Evolutionary conservation across 176 grass and related monocot species (phyloP), one percentile per base, ranked within the genome.

Genomic region (Musa beccarii): DNA sequence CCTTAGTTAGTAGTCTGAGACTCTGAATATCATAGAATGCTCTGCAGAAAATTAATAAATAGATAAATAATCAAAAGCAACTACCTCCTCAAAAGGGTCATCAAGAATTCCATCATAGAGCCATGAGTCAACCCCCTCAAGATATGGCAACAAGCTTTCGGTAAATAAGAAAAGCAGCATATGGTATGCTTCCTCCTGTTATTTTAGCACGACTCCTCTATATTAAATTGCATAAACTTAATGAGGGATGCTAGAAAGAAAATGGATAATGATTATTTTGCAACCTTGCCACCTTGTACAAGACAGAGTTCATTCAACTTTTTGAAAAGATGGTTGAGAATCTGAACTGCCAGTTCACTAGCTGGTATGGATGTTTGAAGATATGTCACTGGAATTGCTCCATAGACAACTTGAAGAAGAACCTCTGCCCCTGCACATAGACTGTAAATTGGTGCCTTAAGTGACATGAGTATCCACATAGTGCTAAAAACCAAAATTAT

Each of bases 91-190:
- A 83, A 87, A 93, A 78, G 94, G 88, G 62, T 97, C 94, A 87
- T 93, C 85, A 88, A 97, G 90, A 86, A 93, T 93, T 59, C 94
- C 90, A 75, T 97, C 88, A 84, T 97, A 97, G 71, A 97, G 80
- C 93, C 93, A 97, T 75, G 94, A 97, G 84, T 97, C 90, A 72
- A 97, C 84, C 51, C 83, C 85, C 50, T 87, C 84, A 67, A 97
- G 89, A 89, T 97, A 97, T 83, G 94, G 94, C 62, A 97, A 80
- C 71, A 97, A 85, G 54, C 77, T 97, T 53, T 84, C 88, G 50
- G 83, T 57, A 54, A 91, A 93, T 78, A 97, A 85, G 63, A 76
- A 77, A 80, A 97, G 67, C 72, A 97, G 74, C 94, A 97, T 97
- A 85, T 91, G 85, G 68, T 90, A 91, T 49, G 86, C 78, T 13